phyloP scores from a whole-genome alignment of 2,329 filamentous ascomycete species.

The Monosporascus sp. region DNA sequence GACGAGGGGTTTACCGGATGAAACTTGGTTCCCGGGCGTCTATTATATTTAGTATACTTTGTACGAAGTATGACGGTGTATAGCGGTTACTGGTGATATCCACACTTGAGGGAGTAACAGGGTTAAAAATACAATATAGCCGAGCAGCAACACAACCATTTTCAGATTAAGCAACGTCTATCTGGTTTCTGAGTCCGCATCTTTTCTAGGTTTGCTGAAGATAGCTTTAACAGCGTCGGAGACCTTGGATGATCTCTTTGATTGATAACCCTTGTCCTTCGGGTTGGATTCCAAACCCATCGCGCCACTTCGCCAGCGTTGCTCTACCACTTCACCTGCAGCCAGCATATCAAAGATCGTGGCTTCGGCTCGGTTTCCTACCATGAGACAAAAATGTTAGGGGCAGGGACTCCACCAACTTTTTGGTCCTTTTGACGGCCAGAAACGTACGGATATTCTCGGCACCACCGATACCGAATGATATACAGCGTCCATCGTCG shows the following conservation, averaged over 20 bases:
- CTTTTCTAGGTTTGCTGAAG: too few species aligned
- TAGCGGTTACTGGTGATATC: too few species aligned
- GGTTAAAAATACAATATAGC: too few species aligned
- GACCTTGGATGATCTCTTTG: constrained; percentile 14
- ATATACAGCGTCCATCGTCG: neutral
- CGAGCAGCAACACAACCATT: too few species aligned
- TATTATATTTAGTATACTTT: too few species aligned
- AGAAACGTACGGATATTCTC: constrained; percentile 22
- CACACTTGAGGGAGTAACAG: too few species aligned
- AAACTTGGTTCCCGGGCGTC: too few species aligned
- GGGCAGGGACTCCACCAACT: neutral
- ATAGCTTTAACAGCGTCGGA: constrained; percentile 16
- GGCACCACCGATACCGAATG: constrained; percentile 26
- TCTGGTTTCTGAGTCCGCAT: too few species aligned
- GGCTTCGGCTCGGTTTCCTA: constrained; percentile 22
- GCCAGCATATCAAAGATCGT: constrained; percentile 14
- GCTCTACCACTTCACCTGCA: constrained; percentile 8
- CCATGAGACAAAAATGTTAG: neutral
- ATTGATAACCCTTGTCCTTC: constrained; percentile 1
- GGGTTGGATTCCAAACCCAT: constrained; percentile 9
- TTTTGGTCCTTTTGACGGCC: neutral
- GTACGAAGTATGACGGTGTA: too few species aligned
- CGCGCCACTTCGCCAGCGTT: constrained; percentile 14
- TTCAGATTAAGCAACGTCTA: too few species aligned
- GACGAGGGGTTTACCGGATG: too few species aligned